These are phyloP conservation scores for Penicillium vulpinum DNA, from an alignment of 2,329 filamentous ascomycete genomes.

Conservation along the genomic window DNA sequence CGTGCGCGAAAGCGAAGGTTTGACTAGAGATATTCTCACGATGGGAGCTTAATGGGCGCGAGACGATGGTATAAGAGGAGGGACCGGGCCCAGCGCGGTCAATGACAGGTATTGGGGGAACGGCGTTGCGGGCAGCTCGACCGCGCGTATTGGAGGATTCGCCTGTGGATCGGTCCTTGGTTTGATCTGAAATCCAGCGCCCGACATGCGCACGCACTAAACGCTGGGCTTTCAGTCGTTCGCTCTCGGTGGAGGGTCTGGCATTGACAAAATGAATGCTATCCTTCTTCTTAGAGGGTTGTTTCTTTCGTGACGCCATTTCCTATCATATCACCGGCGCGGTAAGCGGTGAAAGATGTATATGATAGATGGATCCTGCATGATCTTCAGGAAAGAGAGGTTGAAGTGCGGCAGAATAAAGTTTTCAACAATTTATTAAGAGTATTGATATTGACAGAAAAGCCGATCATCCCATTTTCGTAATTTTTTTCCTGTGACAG, in stretches of 20 bases:
- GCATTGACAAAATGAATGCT: constrained; percentile 38
- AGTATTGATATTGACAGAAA: not conserved
- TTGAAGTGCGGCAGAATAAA: not conserved
- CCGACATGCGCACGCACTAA: constrained; percentile 38
- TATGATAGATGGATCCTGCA: not conserved
- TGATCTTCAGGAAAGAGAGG: not conserved
- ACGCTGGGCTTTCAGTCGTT: constrained; percentile 29
- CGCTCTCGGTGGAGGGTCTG: constrained; percentile 31
- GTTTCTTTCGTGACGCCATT: constrained; percentile 30
- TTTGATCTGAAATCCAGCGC: constrained; percentile 39
- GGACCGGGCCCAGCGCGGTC: not conserved
- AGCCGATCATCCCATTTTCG: not conserved
- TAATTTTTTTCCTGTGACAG: too few relatives aligned
- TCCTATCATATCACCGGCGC: not conserved
- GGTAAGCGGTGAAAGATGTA: not conserved
- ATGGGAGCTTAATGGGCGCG: constrained; percentile 1
- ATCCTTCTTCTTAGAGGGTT: constrained; percentile 20
- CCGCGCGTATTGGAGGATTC: not conserved
- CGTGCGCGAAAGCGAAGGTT: not conserved
- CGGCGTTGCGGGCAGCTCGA: not conserved
- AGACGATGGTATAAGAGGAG: constrained; percentile 11
- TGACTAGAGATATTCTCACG: not conserved
- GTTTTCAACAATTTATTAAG: not conserved
- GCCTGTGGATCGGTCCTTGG: constrained; percentile 29
- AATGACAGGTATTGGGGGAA: not conserved